Evolutionary conservation across 2,329 filamentous ascomycete genomes (phyloP).

Genomic region (Trichophyton benhamiae): DNA sequence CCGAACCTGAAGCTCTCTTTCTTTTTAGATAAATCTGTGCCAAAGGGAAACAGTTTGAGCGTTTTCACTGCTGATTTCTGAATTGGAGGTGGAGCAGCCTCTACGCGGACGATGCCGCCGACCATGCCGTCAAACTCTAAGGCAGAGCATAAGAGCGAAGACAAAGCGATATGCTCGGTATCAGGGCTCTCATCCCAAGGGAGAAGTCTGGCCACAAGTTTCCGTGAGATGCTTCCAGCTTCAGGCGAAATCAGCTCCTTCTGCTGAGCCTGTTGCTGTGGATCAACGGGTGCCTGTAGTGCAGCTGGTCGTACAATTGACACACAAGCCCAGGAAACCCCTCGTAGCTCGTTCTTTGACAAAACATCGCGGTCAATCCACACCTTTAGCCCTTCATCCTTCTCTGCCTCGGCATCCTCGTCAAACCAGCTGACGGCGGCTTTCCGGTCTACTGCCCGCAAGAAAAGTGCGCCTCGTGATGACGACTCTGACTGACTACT

Average conservation of each 20-base stretch:
- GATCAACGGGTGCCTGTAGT: slow-evolving; percentile 57
- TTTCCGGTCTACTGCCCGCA: slow-evolving; percentile 63
- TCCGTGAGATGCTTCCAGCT: slow-evolving; percentile 47
- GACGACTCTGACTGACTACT: slow-evolving; percentile 52
- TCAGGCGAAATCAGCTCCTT: slow-evolving; percentile 49
- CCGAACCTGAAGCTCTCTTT: slow-evolving; percentile 69
- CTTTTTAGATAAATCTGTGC: slow-evolving; percentile 42
- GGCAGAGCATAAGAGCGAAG: slow-evolving; percentile 59
- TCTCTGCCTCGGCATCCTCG: slow-evolving; percentile 44
- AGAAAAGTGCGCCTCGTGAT: slow-evolving; percentile 46
- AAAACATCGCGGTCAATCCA: slow-evolving; percentile 78
- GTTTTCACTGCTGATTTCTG: slow-evolving; percentile 52
- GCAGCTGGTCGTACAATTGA: slow-evolving; percentile 75
- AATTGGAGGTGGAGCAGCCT: slow-evolving; percentile 65
- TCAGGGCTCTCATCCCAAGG: slow-evolving; percentile 82
- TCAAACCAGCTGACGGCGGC: slow-evolving; percentile 68
- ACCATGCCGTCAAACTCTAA: slow-evolving; percentile 62
- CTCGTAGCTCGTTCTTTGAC: slow-evolving; percentile 57
- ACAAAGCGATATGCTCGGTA: slow-evolving; percentile 66
- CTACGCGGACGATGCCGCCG: slow-evolving; percentile 75
- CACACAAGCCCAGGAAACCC: slow-evolving; percentile 65
- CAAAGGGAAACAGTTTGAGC: slow-evolving; percentile 73
- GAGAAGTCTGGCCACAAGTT: slow-evolving; percentile 61
- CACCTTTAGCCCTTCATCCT: slow-evolving; percentile 52
- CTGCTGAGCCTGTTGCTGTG: slow-evolving; percentile 55